Evolutionary conservation across 2,329 filamentous ascomycete genomes (phyloP).

Genomic region (Nannizzia gypsea): DNA sequence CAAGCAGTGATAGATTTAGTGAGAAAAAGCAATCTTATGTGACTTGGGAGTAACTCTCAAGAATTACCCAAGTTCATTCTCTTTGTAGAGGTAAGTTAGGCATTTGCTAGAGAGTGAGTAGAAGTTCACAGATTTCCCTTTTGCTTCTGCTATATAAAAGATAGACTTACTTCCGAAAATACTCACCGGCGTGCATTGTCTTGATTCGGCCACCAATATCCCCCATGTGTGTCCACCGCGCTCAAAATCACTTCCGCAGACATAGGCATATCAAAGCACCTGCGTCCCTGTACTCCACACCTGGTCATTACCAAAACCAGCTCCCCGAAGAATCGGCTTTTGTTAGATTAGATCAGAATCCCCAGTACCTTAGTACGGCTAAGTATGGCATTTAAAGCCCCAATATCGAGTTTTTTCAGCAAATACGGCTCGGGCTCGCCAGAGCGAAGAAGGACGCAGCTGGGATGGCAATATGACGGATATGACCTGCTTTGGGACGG

Average conservation of each 20-base stretch:
- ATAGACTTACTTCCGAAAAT: too few species aligned
- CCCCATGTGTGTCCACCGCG: neutral
- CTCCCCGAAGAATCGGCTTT: neutral
- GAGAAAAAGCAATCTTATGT: too few species aligned
- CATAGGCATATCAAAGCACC: neutral
- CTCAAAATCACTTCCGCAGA: neutral
- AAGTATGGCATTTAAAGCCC: neutral
- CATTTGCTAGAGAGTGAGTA: too few species aligned
- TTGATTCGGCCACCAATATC: neutral
- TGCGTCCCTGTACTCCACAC: neutral
- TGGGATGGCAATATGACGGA: neutral
- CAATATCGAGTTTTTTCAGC: neutral
- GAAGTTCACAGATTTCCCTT: too few species aligned
- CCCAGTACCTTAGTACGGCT: too few species aligned
- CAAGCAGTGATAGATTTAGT: too few species aligned
- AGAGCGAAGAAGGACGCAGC: neutral
- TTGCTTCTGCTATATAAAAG: too few species aligned
- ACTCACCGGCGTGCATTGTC: too few species aligned
- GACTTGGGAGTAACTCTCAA: too few species aligned
- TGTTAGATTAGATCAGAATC: too few species aligned
- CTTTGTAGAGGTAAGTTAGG: too few species aligned
- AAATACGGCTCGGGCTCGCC: neutral
- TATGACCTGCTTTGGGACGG: neutral
- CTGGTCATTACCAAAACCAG: neutral
- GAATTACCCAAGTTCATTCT: too few species aligned